Conservation (phyloP, 768 basidiomycete genomes). For the Rhodotorula babjevae region DNA sequence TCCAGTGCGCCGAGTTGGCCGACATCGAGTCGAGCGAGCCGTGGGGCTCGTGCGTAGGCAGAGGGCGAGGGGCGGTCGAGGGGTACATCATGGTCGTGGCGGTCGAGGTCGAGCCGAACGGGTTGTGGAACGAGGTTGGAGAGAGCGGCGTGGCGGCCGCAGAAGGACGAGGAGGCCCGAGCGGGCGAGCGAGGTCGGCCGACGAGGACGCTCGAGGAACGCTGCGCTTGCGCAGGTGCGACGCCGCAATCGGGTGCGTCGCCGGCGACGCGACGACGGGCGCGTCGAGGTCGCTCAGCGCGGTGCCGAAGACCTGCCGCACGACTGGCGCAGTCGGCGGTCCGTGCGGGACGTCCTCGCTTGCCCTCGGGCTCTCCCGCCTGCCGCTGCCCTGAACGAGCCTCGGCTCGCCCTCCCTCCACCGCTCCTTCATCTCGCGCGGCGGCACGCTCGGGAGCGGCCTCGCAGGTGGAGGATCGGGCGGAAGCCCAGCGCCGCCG, state of each 20-base stretch:
- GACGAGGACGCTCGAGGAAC: background rate
- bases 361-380: background rate
- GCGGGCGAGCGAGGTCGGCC: background rate
- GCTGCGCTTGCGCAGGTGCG: background rate
- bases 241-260: background rate
- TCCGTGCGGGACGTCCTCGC: background rate
- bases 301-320: no score
- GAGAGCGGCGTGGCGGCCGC: background rate
- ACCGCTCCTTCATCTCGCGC: conserved; percentile 24
- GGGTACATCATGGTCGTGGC: no score
- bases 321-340: no score
- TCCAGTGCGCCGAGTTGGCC: no score
- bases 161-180: background rate
- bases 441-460: conserved; percentile 17
- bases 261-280: background rate
- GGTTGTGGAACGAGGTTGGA: conserved; percentile 3
- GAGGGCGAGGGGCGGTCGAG: background rate
- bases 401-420: conserved; percentile 5
- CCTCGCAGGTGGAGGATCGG: conserved; percentile 3
- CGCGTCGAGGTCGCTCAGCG: background rate
- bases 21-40: background rate
- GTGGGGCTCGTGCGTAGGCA: background rate
- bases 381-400: background rate
- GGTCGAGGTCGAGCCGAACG: background rate
- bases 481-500: background rate